A percentile compares a stretch with the other conserved stretches of the same genome.
Conservation (phyloP, 129 eudicot genomes). For the Artemisia annua region DNA sequence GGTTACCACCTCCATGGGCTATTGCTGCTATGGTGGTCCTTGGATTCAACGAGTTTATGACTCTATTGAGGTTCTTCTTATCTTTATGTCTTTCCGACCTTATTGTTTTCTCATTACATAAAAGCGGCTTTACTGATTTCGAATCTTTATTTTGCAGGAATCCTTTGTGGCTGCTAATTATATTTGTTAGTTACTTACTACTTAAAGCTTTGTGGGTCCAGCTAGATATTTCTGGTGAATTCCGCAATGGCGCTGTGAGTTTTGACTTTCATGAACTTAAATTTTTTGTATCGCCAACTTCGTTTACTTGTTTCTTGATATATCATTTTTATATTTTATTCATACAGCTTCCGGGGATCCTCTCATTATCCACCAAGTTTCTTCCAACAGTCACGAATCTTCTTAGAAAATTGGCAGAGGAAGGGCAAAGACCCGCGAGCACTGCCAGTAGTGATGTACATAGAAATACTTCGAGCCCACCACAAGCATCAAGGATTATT, state of each 20-base stretch:
- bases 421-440: constrained; percentile 61
- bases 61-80: constrained; percentile 74
- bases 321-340: constrained; percentile 6
- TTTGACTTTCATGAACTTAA: constrained; percentile 3
- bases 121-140: constrained; percentile 13
- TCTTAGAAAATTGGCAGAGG: constrained; percentile 82
- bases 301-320: neutral
- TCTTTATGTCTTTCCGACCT: neutral
- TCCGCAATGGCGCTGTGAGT: constrained; percentile 90
- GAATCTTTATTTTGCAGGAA: constrained; percentile 50
- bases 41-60: constrained; percentile 97
- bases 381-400: constrained; percentile 85
- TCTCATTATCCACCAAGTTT: constrained; percentile 79
- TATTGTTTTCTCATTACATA: neutral
- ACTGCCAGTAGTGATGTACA: constrained; percentile 42
- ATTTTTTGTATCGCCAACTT: neutral
- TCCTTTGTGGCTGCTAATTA: constrained; percentile 73
- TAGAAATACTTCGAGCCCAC: constrained; percentile 50
- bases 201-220: constrained; percentile 98
- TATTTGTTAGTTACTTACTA: constrained; percentile 76
- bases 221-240: constrained; percentile 84
- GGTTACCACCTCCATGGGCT: constrained; percentile 99
- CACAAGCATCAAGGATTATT: constrained; percentile 39
- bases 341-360: constrained; percentile 82
- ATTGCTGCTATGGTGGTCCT: constrained; percentile 71